Percentiles rank a stretch among this genome's conserved stretches.
These are phyloP conservation scores for Hyaloperonospora brassicae DNA, from an alignment of 352 stramenopile genomes.

Conservation along the genomic window DNA sequence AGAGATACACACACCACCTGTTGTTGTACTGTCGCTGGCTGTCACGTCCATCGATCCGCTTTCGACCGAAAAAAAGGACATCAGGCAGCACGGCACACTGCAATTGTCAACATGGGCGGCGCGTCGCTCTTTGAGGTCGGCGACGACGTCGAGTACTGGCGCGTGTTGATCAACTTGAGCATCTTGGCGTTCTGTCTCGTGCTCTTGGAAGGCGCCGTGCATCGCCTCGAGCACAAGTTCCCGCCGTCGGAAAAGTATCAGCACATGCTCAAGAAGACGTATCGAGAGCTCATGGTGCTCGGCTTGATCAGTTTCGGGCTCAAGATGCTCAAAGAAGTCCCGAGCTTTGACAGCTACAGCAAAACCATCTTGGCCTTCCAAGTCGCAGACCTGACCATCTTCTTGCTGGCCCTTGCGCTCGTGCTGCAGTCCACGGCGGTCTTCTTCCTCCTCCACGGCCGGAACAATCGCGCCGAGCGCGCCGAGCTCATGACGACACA, in stretches of 20 bases:
- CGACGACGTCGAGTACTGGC: constrained; percentile 47
- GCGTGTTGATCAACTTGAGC: constrained; percentile 38
- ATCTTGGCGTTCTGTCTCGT: constrained; percentile 39
- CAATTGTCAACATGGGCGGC: constrained; percentile 11
- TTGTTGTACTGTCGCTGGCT: too few relatives aligned
- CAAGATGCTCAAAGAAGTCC: constrained; percentile 39
- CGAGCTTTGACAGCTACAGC: constrained; percentile 17
- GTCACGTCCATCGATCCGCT: too few relatives aligned
- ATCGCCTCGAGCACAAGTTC: constrained; percentile 33
- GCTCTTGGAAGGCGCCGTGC: constrained; percentile 33
- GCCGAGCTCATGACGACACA: constrained; percentile 34
- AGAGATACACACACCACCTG: too few relatives aligned
- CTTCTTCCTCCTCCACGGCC: constrained; percentile 27
- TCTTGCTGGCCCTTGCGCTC: constrained; percentile 41
- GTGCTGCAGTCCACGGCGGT: constrained; percentile 36
- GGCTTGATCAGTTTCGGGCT: constrained; percentile 38
- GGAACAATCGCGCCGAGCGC: constrained; percentile 21
- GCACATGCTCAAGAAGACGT: constrained; percentile 57
- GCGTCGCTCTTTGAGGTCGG: constrained; percentile 48
- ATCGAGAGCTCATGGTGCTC: constrained; percentile 50
- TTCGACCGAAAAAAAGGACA: too few relatives aligned
- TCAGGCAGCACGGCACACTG: too few relatives aligned
- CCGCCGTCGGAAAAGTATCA: constrained; percentile 46
- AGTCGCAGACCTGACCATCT: constrained; percentile 42
- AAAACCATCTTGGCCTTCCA: constrained; percentile 38